Conservation (phyloP, 2,329 filamentous ascomycete genomes). For the Botrytis medusae region DNA sequence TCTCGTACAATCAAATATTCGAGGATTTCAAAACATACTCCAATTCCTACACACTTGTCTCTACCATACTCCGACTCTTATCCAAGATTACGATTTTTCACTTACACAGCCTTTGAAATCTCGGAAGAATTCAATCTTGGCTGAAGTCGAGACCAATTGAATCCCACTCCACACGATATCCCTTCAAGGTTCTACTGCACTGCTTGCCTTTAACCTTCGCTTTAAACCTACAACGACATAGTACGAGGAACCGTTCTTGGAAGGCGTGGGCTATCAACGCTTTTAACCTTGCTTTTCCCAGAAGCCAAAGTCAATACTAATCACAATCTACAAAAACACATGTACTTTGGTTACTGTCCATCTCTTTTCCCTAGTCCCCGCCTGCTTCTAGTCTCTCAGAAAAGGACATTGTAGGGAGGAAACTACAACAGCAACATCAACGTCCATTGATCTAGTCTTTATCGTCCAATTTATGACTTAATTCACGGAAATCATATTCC, state of each 20-base stretch:
- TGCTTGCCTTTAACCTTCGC: background rate
- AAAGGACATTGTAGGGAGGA: background rate
- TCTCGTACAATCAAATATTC: background rate
- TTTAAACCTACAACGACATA: constrained; percentile 9
- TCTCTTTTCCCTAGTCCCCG: background rate
- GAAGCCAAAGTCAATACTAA: background rate
- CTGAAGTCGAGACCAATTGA: constrained; percentile 17
- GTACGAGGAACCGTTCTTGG: constrained; percentile 17
- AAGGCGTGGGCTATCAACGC: constrained; percentile 11
- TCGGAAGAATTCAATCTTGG: constrained; percentile 15
- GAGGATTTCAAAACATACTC: background rate
- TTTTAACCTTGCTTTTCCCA: background rate
- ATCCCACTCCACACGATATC: constrained; percentile 5
- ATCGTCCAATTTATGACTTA: background rate
- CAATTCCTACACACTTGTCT: background rate
- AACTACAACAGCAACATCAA: background rate
- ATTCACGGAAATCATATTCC: background rate
- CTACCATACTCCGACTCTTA: background rate
- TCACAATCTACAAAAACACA: constrained; percentile 6
- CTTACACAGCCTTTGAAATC: constrained; percentile 5
- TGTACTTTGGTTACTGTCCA: background rate
- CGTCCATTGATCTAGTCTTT: background rate
- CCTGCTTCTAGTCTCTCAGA: background rate
- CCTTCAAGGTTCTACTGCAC: background rate
- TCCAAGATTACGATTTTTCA: background rate